phyloP scores from a whole-genome alignment of 2,329 filamentous ascomycete genomes.

The Parasarocladium wereldwijsianum region DNA sequence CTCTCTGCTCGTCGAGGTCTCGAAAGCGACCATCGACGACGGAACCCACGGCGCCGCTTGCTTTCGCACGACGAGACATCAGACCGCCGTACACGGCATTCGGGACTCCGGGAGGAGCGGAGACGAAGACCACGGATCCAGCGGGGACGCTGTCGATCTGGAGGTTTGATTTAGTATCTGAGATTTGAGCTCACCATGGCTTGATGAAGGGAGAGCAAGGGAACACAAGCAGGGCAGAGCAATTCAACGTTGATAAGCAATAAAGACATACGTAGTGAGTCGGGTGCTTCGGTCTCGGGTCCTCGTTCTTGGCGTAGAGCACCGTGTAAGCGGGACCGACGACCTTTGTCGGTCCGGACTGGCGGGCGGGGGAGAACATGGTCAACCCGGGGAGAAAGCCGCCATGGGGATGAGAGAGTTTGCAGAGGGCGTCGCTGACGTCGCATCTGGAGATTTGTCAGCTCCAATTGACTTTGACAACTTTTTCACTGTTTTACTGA shows the following conservation, averaged over 20 bases:
- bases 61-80: conserved; percentile 6
- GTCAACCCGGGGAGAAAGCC: conserved; percentile 38
- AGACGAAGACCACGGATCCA: conserved; percentile 7
- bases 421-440: conserved; percentile 29
- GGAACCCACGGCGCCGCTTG: conserved; percentile 5
- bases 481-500: too few relatives aligned
- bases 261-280: conserved; percentile 27
- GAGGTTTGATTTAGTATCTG: neutral
- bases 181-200: neutral
- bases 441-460: conserved; percentile 6
- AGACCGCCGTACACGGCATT: conserved; percentile 7
- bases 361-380: conserved; percentile 37
- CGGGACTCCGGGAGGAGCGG: conserved; percentile 3
- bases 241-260: neutral
- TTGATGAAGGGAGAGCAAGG: neutral
- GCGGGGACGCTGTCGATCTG: conserved; percentile 6
- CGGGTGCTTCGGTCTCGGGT: conserved; percentile 27
- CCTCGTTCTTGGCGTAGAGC: conserved; percentile 30
- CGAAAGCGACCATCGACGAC: conserved; percentile 6
- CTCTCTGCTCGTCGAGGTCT: conserved; percentile 6
- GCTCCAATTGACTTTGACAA: too few relatives aligned
- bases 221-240: neutral
- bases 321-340: conserved; percentile 40
- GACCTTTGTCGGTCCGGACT: conserved; percentile 35
- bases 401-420: conserved; percentile 30